Conservation (phyloP, 2,329 filamentous ascomycete species). For the Alternaria sp. region DNA sequence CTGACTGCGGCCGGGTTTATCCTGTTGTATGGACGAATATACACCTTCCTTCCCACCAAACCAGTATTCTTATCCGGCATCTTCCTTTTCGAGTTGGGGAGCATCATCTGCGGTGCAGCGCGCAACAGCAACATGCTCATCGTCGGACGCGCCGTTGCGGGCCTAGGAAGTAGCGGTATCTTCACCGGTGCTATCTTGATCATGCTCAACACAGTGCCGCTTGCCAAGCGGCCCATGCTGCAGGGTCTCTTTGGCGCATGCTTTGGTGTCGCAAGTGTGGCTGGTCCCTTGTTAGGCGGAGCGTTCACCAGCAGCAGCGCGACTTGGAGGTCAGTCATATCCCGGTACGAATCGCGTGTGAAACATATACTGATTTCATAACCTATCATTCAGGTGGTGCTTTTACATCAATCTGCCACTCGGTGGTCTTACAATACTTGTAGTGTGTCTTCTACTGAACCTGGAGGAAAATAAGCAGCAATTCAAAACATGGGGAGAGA, state of each 20-base stretch:
- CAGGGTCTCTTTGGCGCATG: slow-evolving; percentile 53
- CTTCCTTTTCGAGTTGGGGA: slow-evolving; percentile 60
- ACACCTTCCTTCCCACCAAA: slow-evolving; percentile 61
- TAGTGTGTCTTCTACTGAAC: slow-evolving; percentile 47
- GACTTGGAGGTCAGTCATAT: slow-evolving; percentile 45
- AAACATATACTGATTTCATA: neutral
- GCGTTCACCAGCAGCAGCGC: slow-evolving; percentile 53
- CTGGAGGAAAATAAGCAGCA: slow-evolving; percentile 44
- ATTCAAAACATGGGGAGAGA: slow-evolving; percentile 41
- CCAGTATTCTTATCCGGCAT: slow-evolving; percentile 60
- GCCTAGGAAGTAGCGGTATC: slow-evolving; percentile 43
- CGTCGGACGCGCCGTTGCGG: slow-evolving; percentile 44
- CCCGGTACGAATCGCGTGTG: neutral
- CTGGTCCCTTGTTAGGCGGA: slow-evolving; percentile 57
- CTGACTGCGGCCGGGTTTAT: slow-evolving; percentile 53
- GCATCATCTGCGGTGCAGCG: slow-evolving; percentile 61
- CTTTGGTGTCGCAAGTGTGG: slow-evolving; percentile 52
- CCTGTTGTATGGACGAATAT: slow-evolving; percentile 57
- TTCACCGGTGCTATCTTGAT: slow-evolving; percentile 48
- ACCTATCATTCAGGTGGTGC: slow-evolving; percentile 48
- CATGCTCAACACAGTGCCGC: slow-evolving; percentile 47
- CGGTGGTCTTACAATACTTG: slow-evolving; percentile 53
- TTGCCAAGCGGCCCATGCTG: slow-evolving; percentile 55
- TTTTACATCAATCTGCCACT: slow-evolving; percentile 63
- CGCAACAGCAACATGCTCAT: slow-evolving; percentile 41